Evolutionary conservation across 2,329 filamentous ascomycete species (phyloP).

Genomic region (Gliomastix tumulicola): DNA sequence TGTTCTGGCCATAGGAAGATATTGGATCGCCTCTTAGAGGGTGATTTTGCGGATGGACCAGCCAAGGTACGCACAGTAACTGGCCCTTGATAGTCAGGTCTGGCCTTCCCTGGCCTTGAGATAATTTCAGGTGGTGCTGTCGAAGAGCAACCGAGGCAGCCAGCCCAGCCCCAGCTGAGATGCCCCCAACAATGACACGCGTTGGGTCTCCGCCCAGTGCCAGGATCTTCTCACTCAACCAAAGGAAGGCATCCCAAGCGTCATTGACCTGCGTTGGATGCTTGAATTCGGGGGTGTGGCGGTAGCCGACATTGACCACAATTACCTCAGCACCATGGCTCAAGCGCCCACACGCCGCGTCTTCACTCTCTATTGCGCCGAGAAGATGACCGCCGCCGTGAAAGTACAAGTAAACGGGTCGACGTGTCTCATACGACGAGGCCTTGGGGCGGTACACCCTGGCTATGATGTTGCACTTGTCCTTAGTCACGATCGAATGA

Average conservation of each 20-base stretch:
- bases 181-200: constrained; percentile 37
- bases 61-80: constrained; percentile 24
- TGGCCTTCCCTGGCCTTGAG: constrained; percentile 25
- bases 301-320: background rate
- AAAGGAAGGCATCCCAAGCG: constrained; percentile 44
- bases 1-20: constrained; percentile 37
- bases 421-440: too few relatives aligned
- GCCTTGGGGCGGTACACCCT: too few relatives aligned
- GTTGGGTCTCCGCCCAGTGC: constrained; percentile 15
- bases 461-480: too few relatives aligned
- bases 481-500: too few relatives aligned
- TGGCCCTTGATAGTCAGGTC: constrained; percentile 45
- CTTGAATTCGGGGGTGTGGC: background rate
- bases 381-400: constrained; percentile 52
- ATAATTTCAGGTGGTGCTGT: constrained; percentile 24
- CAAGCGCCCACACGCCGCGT: constrained; percentile 40
- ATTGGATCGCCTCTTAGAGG: too few relatives aligned
- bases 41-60: constrained; percentile 25
- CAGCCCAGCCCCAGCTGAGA: constrained; percentile 38
- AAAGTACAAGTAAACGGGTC: constrained; percentile 44
- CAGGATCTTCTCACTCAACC: constrained; percentile 25
- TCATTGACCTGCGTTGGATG: constrained; percentile 46
- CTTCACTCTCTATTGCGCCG: constrained; percentile 46
- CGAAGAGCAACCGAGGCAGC: constrained; percentile 26
- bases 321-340: constrained; percentile 27